These are phyloP conservation scores for Triticum turgidum DNA, from an alignment of 176 grass and related monocot species.

Conservation along the genomic window DNA sequence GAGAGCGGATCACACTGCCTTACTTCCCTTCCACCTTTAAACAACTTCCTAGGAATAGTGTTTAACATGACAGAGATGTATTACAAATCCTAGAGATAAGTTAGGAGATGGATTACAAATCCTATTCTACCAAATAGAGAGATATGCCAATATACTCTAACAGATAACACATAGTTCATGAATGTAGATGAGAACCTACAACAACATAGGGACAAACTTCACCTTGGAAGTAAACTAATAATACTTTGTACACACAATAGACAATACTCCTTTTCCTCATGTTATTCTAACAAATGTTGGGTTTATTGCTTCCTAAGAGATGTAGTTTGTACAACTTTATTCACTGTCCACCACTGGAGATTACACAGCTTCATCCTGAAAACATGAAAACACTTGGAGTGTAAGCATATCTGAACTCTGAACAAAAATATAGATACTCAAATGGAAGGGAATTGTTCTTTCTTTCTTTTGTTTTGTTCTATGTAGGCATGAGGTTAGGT, in stretches of 20 bases:
- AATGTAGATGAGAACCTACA: constrained; percentile 37
- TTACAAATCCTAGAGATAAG: too few species aligned
- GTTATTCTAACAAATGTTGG: constrained; percentile 50
- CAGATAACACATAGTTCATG: background rate
- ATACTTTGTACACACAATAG: constrained; percentile 19
- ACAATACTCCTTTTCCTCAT: constrained; percentile 20
- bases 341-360: constrained; percentile 8
- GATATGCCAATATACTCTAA: too few species aligned
- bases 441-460: background rate
- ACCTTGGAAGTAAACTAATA: constrained; percentile 32
- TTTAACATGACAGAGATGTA: too few species aligned
- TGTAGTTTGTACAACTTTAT: constrained; percentile 28
- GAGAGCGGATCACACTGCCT: too few species aligned
- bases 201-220: background rate
- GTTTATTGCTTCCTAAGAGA: constrained; percentile 23
- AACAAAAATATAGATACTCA: background rate
- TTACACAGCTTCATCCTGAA: constrained; percentile 34
- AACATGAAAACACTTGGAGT: background rate
- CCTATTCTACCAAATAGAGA: too few species aligned
- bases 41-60: too few species aligned
- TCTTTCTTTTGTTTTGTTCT: constrained; percentile 6
- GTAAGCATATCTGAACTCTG: constrained; percentile 14
- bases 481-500: background rate
- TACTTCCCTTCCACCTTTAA: too few species aligned
- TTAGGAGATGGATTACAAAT: too few species aligned